Percentiles rank a stretch among this genome's conserved stretches.
These are phyloP conservation scores for Gautieria morchelliformis DNA, from an alignment of 768 basidiomycete species.

Conservation along the genomic window DNA sequence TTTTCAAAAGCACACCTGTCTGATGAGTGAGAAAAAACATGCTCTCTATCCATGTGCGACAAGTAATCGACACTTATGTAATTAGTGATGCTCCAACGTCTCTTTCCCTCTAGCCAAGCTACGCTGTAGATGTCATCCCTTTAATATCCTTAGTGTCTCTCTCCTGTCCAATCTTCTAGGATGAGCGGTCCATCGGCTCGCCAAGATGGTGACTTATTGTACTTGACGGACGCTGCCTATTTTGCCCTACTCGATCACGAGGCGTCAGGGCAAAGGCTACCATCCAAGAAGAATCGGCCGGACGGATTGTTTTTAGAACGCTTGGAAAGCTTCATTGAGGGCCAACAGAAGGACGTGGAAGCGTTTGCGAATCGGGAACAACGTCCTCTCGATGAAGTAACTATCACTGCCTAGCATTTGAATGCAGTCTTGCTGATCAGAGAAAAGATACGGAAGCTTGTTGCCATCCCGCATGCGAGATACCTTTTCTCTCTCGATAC, in stretches of 20 bases:
- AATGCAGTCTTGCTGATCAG: conserved; percentile 20
- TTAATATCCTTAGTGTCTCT: not conserved
- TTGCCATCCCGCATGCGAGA: conserved; percentile 57
- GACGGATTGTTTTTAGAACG: conserved; percentile 56
- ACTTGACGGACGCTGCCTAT: conserved; percentile 4
- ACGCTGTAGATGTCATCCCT: too few species aligned
- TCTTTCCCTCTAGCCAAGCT: too few species aligned
- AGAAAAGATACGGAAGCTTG: conserved; percentile 35
- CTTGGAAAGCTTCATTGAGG: conserved; percentile 54
- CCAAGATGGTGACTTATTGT: not conserved
- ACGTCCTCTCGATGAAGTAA: conserved; percentile 52
- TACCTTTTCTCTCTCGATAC: conserved; percentile 34
- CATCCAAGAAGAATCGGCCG: conserved; percentile 19
- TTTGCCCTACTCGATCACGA: conserved; percentile 1
- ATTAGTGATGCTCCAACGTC: too few species aligned
- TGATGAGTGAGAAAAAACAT: not conserved
- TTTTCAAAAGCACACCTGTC: too few species aligned
- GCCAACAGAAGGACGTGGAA: conserved; percentile 43
- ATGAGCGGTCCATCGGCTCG: not conserved
- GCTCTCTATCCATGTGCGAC: too few species aligned
- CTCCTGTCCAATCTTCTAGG: not conserved
- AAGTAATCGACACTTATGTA: too few species aligned
- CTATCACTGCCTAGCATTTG: conserved; percentile 6
- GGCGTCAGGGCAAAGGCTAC: not conserved
- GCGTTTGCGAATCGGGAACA: conserved; percentile 54